Evolutionary conservation across 2,329 filamentous ascomycete genomes (phyloP).

Genomic region (Fusarium dlaminii): DNA sequence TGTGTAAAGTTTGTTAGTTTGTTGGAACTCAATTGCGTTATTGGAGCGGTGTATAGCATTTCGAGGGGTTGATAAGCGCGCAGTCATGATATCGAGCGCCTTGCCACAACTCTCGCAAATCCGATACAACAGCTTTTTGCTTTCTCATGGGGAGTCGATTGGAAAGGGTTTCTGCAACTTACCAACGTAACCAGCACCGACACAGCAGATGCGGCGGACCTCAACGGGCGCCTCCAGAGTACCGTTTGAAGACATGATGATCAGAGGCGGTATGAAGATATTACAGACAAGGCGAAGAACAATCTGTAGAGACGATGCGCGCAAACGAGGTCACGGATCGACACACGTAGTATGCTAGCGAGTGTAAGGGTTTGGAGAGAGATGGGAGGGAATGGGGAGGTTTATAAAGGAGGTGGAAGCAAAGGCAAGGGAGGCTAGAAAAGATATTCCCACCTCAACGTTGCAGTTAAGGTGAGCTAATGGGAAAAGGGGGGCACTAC

Average conservation of each 20-base stretch:
- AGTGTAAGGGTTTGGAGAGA: slow-evolving; percentile 22
- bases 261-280: slow-evolving; percentile 23
- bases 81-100: slow-evolving; percentile 7
- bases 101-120: neutral
- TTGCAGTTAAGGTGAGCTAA: slow-evolving; percentile 30
- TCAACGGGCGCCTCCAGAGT: slow-evolving; percentile 41
- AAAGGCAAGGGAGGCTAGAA: slow-evolving; percentile 33
- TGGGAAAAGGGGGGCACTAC: slow-evolving; percentile 29
- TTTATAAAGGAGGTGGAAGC: slow-evolving; percentile 37
- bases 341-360: slow-evolving; percentile 37
- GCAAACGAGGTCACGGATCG: slow-evolving; percentile 36
- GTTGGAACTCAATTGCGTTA: slow-evolving; percentile 12
- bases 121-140: neutral
- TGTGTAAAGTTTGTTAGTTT: slow-evolving; percentile 44
- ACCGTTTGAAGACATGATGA: slow-evolving; percentile 46
- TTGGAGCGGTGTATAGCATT: slow-evolving; percentile 1
- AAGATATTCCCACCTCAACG: slow-evolving; percentile 38
- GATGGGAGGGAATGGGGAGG: slow-evolving; percentile 17
- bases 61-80: slow-evolving; percentile 8
- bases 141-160: neutral
- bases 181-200: slow-evolving; percentile 82
- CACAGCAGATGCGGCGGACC: slow-evolving; percentile 73
- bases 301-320: slow-evolving; percentile 30
- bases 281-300: slow-evolving; percentile 19
- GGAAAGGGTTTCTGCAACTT: slow-evolving; percentile 46